Evolutionary conservation across 129 eudicot species (phyloP), one percentile per base, ranked within the genome.

Genomic region (Smallanthus sonchifolius): DNA sequence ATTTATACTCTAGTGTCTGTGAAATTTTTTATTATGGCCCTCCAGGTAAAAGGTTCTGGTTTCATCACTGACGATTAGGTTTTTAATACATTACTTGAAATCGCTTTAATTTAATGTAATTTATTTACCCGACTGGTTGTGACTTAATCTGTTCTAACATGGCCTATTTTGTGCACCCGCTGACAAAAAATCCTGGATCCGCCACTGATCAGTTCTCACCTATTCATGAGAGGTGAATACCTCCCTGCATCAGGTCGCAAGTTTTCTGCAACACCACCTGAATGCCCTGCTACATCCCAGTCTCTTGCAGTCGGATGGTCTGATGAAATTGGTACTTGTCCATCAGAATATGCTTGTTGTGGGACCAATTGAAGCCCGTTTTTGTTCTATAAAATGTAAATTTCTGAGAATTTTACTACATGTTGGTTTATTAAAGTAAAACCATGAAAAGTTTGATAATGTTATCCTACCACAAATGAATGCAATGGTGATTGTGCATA

Each of bases 341-440:
- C 91, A 57, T 89, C 84, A 54, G 91, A 75, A 84, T 87, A 88
- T n/a, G 80, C 55, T 65, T 83, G 91, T 77, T 91, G 98, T 3
- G 92, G 76, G 69, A 93, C 96, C 81, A 93, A 77, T 82, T 88
- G 96, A 65, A 90, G 88, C 79, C 92, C 91, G 57, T 81, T 80
- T 74, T 84, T 86, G 96, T 88, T 88, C 77, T 80, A 84, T 35
- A 69, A 77, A 69, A 74, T 34, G 34, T 56, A 13, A 38, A 30
- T 15, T 47, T 45, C 48, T 65, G 11, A 30, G 56, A 63, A 52
- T 36, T 6, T 57, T 61, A 73, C 43, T 4, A 73, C 63, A 77
- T 16, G 11, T 36, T 42, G 32, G 37, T 66, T 28, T 38, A 71
- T 37, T 13, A 49, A 43, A 45, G 37, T 37, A n/a, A 75, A 73